A percentile compares a stretch with the other conserved stretches of the same genome.
These are phyloP conservation scores for Ilyonectria robusta DNA, from an alignment of 2,329 filamentous ascomycete genomes.

Conservation along the genomic window DNA sequence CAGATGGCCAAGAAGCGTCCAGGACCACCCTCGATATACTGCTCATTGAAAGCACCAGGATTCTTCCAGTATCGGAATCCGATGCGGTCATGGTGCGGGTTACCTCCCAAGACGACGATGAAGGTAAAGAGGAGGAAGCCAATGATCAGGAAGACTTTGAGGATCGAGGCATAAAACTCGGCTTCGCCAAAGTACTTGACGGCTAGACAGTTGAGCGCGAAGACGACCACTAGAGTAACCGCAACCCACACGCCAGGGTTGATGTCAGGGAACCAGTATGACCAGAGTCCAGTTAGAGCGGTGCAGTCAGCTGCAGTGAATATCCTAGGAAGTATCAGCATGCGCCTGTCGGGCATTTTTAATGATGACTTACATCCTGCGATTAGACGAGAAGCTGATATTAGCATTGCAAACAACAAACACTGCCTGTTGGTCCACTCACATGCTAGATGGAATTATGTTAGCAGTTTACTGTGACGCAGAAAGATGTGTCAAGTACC, in stretches of 20 bases:
- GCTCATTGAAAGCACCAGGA: slow-evolving; percentile 16
- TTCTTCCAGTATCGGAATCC: slow-evolving; percentile 28
- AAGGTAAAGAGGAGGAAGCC: slow-evolving; percentile 19
- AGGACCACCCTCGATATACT: not conserved
- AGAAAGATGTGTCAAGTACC: not conserved
- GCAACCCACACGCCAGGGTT: slow-evolving; percentile 18
- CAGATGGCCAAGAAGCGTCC: slow-evolving; percentile 24
- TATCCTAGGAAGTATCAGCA: slow-evolving; percentile 5
- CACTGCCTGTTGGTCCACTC: not conserved
- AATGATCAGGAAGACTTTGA: slow-evolving; percentile 25
- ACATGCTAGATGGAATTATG: slow-evolving; percentile 1
- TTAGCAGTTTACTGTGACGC: not conserved
- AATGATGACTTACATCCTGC: slow-evolving; percentile 9
- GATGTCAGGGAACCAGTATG: slow-evolving; percentile 18
- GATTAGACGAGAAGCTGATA: not conserved
- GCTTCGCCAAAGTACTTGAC: slow-evolving; percentile 20
- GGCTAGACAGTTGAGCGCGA: slow-evolving; percentile 10
- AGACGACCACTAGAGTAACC: slow-evolving; percentile 8
- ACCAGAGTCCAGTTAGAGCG: slow-evolving; percentile 15
- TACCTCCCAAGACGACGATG: slow-evolving; percentile 16
- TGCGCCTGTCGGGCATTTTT: accelerated
- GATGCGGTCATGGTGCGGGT: slow-evolving; percentile 15
- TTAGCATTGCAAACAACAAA: not conserved
- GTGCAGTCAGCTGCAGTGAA: slow-evolving; percentile 25
- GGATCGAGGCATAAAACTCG: slow-evolving; percentile 17